Conservation (phyloP, 768 basidiomycete genomes). For the Suillus subluteus region DNA sequence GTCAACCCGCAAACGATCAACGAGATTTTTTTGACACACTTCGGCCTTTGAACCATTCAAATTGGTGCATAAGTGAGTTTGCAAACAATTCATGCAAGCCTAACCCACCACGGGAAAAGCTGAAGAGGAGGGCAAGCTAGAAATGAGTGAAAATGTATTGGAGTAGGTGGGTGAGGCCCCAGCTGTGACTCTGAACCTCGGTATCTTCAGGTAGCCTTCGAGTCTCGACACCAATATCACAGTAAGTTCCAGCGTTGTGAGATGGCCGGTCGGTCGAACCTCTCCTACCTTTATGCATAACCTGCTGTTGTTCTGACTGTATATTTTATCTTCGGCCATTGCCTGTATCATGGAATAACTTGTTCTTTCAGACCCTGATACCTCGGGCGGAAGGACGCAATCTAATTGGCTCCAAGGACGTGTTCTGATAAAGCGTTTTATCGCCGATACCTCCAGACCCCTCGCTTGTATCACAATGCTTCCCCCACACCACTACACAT, state of each 20-base stretch:
- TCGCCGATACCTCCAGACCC: background rate
- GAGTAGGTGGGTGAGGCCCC: background rate
- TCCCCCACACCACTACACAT: background rate
- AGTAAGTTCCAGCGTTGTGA: background rate
- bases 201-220: background rate
- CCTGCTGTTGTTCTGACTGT: constrained; percentile 22
- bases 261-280: background rate
- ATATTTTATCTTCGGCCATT: constrained; percentile 30
- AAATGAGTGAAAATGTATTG: background rate
- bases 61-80: background rate
- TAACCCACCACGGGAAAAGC: background rate
- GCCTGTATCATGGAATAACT: constrained; percentile 29
- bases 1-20: constrained; percentile 83
- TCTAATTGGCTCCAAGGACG: background rate
- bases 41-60: background rate
- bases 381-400: background rate
- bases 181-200: background rate
- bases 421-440: background rate
- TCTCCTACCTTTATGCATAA: background rate
- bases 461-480: background rate
- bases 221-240: background rate
- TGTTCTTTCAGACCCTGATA: background rate
- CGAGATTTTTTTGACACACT: constrained; percentile 35
- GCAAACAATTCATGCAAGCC: background rate
- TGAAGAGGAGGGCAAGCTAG: background rate